phyloP scores from a whole-genome alignment of 2,329 filamentous ascomycete species.

The Pleoardoris graminearum region DNA sequence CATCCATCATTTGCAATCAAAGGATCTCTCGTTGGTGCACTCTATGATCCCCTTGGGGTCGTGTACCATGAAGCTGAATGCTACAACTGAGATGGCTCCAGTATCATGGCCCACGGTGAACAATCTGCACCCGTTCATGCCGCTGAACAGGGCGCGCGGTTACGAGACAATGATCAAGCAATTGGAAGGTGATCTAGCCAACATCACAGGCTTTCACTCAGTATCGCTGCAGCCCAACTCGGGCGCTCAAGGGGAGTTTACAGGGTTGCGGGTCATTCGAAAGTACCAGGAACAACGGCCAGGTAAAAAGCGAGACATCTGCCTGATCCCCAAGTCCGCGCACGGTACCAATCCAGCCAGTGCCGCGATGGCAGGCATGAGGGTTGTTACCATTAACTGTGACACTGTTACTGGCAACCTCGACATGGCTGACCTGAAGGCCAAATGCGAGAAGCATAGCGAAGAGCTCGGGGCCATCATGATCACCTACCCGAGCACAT shows the following conservation, averaged over 20 bases:
- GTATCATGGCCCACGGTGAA: conserved; percentile 77
- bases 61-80: conserved; percentile 98
- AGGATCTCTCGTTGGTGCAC: conserved; percentile 90
- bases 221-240: conserved; percentile 94
- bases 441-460: conserved; percentile 85
- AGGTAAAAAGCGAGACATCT: conserved; percentile 79
- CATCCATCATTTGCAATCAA: conserved; percentile 89
- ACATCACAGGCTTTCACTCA: conserved; percentile 88
- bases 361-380: conserved; percentile 94
- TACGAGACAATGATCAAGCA: conserved; percentile 72
- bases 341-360: conserved; percentile 96
- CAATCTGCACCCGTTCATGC: conserved; percentile 80
- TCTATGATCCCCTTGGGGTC: conserved; percentile 98
- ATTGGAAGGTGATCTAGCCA: conserved; percentile 74
- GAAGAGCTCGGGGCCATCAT: conserved; percentile 89
- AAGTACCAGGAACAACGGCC: conserved; percentile 74
- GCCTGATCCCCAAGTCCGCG: conserved; percentile 90
- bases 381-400: conserved; percentile 90
- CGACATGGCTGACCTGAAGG: conserved; percentile 80
- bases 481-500: conserved; percentile 96
- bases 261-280: conserved; percentile 84
- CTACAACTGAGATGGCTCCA: conserved; percentile 88
- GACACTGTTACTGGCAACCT: conserved; percentile 85
- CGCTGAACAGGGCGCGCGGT: conserved; percentile 64
- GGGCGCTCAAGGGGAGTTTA: conserved; percentile 92